These are phyloP conservation scores for Umbelopsis sp. DNA, from an alignment of 192 early-diverging fungal genomes.

Conservation along the genomic window DNA sequence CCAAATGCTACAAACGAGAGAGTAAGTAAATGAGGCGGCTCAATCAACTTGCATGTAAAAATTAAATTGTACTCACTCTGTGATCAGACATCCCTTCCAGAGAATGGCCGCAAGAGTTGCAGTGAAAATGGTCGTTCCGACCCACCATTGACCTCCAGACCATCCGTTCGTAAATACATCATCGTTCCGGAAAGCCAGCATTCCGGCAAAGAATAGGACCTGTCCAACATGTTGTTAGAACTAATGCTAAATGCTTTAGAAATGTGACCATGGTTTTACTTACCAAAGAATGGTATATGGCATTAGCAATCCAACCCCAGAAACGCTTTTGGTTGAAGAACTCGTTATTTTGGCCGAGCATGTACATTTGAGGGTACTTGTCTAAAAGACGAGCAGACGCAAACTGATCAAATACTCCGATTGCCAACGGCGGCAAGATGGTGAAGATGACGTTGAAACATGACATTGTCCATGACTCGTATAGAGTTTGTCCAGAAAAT, in stretches of 20 bases:
- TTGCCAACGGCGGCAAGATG: conserved; percentile 90
- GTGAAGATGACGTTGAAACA: conserved; percentile 96
- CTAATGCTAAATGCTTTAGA: neutral
- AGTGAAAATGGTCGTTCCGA: conserved; percentile 91
- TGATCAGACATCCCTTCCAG: conserved; percentile 86
- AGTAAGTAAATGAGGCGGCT: neutral
- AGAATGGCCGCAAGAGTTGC: conserved; percentile 87
- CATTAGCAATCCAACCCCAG: conserved; percentile 92
- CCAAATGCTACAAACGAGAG: conserved; percentile 67
- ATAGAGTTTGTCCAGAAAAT: conserved; percentile 96
- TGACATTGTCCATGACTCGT: conserved; percentile 97
- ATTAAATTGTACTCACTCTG: conserved; percentile 54
- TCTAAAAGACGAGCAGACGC: conserved; percentile 92
- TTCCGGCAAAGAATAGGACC: conserved; percentile 71
- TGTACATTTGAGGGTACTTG: conserved; percentile 97
- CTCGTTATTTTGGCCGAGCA: conserved; percentile 70
- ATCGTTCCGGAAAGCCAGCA: conserved; percentile 68
- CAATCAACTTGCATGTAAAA: neutral
- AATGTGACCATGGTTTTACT: conserved; percentile 28
- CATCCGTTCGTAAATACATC: conserved; percentile 69
- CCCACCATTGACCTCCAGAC: conserved; percentile 85
- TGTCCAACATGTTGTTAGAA: conserved; percentile 3
- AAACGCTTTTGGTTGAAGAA: conserved; percentile 89
- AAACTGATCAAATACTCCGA: conserved; percentile 98
- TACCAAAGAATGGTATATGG: conserved; percentile 89